phyloP scores from a whole-genome alignment of 1,284 basidiomycete genomes.

The Ceratobasidium sp. region DNA sequence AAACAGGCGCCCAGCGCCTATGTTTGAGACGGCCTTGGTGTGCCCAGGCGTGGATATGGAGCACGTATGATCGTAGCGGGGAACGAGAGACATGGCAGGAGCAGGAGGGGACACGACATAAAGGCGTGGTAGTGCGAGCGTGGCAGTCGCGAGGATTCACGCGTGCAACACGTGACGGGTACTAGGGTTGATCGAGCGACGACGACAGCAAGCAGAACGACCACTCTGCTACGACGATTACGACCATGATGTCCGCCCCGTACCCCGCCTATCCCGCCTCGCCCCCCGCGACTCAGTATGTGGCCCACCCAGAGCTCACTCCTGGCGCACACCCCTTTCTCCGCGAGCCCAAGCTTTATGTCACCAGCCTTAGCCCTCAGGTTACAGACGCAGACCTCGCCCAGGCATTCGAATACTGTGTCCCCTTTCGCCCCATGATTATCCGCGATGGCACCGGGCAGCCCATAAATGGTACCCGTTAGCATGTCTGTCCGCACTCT shows the following conservation, averaged over 20 bases:
- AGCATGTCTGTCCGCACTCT: slow-evolving; percentile 70
- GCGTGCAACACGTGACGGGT: slow-evolving; percentile 22
- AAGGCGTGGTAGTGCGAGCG: neutral
- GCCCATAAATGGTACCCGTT: slow-evolving; percentile 53
- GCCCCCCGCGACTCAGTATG: slow-evolving; percentile 23
- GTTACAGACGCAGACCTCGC: slow-evolving; percentile 79
- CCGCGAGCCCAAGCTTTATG: slow-evolving; percentile 79
- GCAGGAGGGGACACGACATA: neutral
- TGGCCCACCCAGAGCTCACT: slow-evolving; percentile 3
- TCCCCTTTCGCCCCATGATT: slow-evolving; percentile 81
- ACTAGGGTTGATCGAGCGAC: slow-evolving; percentile 20
- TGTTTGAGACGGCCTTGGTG: neutral
- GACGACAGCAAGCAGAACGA: too few species aligned
- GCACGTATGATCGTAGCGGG: neutral
- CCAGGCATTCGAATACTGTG: slow-evolving; percentile 71
- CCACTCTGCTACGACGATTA: slow-evolving; percentile 25
- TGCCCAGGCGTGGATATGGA: neutral
- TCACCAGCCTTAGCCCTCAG: slow-evolving; percentile 74
- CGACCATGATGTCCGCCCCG: slow-evolving; percentile 42
- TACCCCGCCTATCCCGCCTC: slow-evolving; percentile 35
- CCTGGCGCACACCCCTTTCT: slow-evolving; percentile 72
- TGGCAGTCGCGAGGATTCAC: neutral
- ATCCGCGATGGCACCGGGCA: slow-evolving; percentile 65
- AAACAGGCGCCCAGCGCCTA: slow-evolving; percentile 13
- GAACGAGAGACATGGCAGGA: neutral